Base-by-base conservation (phyloP, 305 asterid species). In the Plantago rigida region DNA sequence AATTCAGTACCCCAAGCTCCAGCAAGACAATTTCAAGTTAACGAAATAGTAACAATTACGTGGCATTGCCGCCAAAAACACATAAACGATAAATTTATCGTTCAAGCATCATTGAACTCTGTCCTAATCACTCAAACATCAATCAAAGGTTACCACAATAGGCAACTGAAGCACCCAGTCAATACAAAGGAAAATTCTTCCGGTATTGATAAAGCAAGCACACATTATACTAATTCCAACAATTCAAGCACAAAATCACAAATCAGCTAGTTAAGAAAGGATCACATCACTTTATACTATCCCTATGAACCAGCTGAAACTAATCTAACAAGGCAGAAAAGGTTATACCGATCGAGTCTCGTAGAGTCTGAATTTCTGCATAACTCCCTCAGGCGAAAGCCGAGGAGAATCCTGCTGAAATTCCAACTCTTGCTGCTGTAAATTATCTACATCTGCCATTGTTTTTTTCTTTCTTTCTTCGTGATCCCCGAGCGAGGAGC, bases 321-420 rank as follows among this genome's bases (percentile, higher is more conserved):
- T 47, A 63, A 64, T 62, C 53, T 64, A 62, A 59, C 36, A 36
- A 24, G 58, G 44, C 48, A 53, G 56, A 49, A 26, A 59, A 47
- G 46, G 42, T 42, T 17, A 68, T 88, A 93, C 99, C 97, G 99
- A 84, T 76, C 68, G 82, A 67, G 99, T 93, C 80, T 87, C 88
- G 42, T 87, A 93, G 47, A 93, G 96, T 69, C 96, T 82, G 79
- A 93, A 93, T 82, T 93, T 89, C 83, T 89, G 92, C 90, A 93
- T 81, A 77, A 82, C 75, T 51, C 90, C 87, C 56, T 77, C 81
- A 3, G 79, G 63, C 61, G 71, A 59, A 46, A 62, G 66, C 19
- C 12, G 10, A 3, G 54, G 24, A 50, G 54, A 69, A 67, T 52
- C 75, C 42, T 68, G 67, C 61, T 52, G 75, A 10, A 60, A 69